Base-by-base conservation (phyloP, 1,284 basidiomycete species). In the Austroboletus niveus region DNA sequence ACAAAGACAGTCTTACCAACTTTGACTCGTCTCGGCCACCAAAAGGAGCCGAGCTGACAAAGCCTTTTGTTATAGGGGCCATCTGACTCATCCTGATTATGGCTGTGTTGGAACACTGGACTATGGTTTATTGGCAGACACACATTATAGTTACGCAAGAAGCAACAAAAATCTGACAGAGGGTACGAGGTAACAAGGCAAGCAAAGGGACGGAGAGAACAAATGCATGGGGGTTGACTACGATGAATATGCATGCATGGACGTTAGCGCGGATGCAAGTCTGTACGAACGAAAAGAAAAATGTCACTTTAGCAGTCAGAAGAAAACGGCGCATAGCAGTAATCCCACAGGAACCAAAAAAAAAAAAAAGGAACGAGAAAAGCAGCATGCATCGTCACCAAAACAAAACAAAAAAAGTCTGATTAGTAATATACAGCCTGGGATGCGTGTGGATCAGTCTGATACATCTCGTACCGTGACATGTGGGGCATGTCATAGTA, bases 391-490 rank as follows among this genome's bases (percentile, higher is more conserved):
- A 6, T 38, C 47, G 49, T 40, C 27, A 49, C 40, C 41, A 45
- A 52, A 38, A 12, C 11, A 35, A 50, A 44, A 45, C 43, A 27
- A 8, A 48, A 41, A 49, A 43, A 12, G 58, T 55, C 52, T 51
- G 53, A 69, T 74, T 73, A 85, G 69, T 84, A 85, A 69, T 84
- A 87, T 57, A 77, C 76, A 57, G 80, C 76, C 64, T 79, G 78
- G 56, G 78, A 71, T 45, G 73, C 60, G 51, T 76, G 69, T 44
- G 66, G 76, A 55, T 82, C 79, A 54, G 75, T 67, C 42, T 76
- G 73, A 64, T 87, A 87, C 75, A 80, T 75, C 58, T 87, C 84
- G 66, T 87, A 87, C 57, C 79, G 79, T 62, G 80, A 76, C 57
- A 74, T 70, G 57, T 81, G 84, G 47, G 81, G 74, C 77, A 81